Percentiles rank a stretch among this genome's conserved stretches.
Conservation (phyloP, 331 rosid genomes). For the Quercus lobata region DNA sequence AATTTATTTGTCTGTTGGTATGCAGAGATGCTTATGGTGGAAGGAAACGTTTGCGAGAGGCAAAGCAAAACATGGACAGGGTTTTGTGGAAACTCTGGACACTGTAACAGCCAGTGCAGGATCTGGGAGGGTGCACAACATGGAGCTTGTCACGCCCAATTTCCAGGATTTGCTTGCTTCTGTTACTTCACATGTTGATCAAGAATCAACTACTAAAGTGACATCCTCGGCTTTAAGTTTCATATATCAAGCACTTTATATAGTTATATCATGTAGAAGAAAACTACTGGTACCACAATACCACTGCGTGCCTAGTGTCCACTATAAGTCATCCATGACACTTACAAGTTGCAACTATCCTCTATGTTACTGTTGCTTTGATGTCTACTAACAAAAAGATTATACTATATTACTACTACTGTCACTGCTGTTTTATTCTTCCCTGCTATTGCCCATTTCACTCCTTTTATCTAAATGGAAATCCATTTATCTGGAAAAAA, state of each 20-base stretch:
- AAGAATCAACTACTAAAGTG: not conserved
- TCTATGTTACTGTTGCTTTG: not conserved
- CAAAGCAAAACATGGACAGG: slow-evolving; percentile 31
- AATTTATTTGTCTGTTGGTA: not conserved
- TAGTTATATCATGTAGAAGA: not conserved
- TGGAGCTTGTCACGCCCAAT: slow-evolving; percentile 32
- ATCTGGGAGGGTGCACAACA: slow-evolving; percentile 16
- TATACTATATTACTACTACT: no score
- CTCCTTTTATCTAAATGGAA: no score
- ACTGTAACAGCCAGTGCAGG: slow-evolving; percentile 25
- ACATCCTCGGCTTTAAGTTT: not conserved
- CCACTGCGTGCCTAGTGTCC: not conserved
- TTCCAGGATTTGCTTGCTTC: slow-evolving; percentile 37
- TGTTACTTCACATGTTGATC: slow-evolving; percentile 31
- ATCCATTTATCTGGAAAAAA: no score
- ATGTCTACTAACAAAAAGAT: no score
- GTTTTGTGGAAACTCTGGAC: not conserved
- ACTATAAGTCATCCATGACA: not conserved
- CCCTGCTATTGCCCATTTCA: no score
- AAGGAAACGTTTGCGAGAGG: slow-evolving; percentile 26
- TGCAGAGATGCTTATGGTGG: slow-evolving; percentile 23
- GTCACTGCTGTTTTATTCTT: no score
- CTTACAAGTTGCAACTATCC: not conserved
- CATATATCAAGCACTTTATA: not conserved
- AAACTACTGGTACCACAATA: not conserved